Base-by-base conservation (phyloP, 225 moss, liverwort and hornwort species). In the Lunularia cruciata region DNA sequence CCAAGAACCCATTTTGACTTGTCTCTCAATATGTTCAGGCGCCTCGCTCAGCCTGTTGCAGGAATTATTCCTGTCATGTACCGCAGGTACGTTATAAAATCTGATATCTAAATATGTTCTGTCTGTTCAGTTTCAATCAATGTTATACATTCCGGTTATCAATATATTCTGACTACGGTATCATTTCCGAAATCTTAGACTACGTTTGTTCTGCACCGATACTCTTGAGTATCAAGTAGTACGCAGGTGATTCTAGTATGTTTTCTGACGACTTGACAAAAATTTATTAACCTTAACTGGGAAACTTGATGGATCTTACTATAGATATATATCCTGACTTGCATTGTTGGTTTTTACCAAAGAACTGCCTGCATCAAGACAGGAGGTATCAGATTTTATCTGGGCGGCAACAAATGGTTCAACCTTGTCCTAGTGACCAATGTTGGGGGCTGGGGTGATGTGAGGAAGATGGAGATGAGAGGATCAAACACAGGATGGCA, bases 351-450 rank as follows among this genome's bases (percentile, higher is more conserved):
- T 40, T 6, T 40, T 40, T n/a, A n/a, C n/a, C 42, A 20, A 65
- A 77, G 72, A 37, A 83, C 87, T 45, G 36, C 68, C 0, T 92
- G 92, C 52, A 14, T 9, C 22, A 86, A 26, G 66, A 54, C 2
- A 0, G 88, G 86, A 19, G 88, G 91, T 0, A 39, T 85, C 30
- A 81, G 81, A 40, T 86, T 88, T 78, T 70, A 71, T 0, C 36
- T 86, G 16, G 56, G 40, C 2, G 88, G 88, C 0, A 86, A 91
- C 51, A 70, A 85, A 6, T 85, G 75, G 65, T 91, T 81, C 43
- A 57, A 85, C 25, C 77, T 73, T 68, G 75, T 88, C 10, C 83
- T 91, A 30, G 73, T 86, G 45, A 79, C 80, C 57, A 86, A 91
- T 36, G 85, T 88, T 0, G 91, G 73, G 9, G 91, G 91, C 13